Base-by-base conservation (phyloP, 352 stramenopile genomes). In the Paralagenidium karlingii region DNA sequence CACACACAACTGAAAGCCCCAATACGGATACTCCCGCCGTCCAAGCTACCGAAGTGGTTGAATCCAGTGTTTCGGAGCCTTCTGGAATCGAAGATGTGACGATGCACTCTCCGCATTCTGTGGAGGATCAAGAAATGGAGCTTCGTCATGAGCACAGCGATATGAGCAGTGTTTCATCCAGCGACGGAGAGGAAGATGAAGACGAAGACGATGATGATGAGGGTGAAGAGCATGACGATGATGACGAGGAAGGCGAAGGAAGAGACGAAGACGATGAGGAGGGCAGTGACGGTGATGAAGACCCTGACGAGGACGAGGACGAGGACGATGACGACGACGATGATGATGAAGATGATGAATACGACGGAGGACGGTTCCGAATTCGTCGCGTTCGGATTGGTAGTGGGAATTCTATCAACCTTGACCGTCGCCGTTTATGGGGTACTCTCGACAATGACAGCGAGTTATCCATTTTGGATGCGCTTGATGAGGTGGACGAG, bases 401-500 rank as follows among this genome's bases (percentile, higher is more conserved):
- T 10, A 49, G 48, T 22, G 58, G 45, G 30, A 46, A 51, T 25
- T 55, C n/a, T n/a, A n/a, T n/a, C n/a, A n/a, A n/a, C n/a, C n/a
- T n/a, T 21, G 58, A 66, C 31, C 38, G 55, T 24, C 71, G 51
- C 44, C 71, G 68, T 16, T 44, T 75, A 6, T 88, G 74, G 74
- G 69, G 71, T 21, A 67, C 73, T n/a, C 42, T 88, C 4, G 75
- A 87, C 22, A n/a, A n/a, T n/a, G n/a, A n/a, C n/a, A 63, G 60
- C 2, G 78, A 87, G 32, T 45, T 82, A 33, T 76, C 68, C 8
- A 62, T 70, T 16, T 46, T 81, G n/a, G 75, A 89, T 53, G 75
- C 63, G 8, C 53, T 81, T 18, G 75, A 89, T 36, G 75, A 89
- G 51, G 71, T 83, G 10, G 71, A 89, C 32, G 75, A 89, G 59